Percentiles rank a stretch among this genome's conserved stretches.
Conservation (phyloP, 129 eudicot species). For the Flaveria sonorensis region DNA sequence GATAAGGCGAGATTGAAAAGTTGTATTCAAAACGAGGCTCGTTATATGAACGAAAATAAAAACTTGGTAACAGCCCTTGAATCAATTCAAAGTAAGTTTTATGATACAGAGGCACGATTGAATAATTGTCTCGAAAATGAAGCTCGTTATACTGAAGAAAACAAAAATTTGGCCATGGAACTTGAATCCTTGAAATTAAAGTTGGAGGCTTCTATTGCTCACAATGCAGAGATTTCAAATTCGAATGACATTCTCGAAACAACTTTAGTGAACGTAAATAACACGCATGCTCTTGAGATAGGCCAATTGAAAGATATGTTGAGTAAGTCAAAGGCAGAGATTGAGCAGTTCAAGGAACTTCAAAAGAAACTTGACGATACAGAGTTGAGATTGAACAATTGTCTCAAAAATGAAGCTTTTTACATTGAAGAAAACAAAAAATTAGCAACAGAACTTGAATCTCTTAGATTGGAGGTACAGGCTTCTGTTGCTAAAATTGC, state of each 20-base stretch:
- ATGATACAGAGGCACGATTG: conserved; percentile 20
- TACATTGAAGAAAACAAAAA: conserved; percentile 34
- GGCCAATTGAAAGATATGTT: conserved; percentile 27
- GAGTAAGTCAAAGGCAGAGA: conserved; percentile 30
- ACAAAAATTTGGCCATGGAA: conserved; percentile 31
- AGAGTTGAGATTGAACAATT: conserved; percentile 19
- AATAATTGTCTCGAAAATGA: conserved; percentile 36
- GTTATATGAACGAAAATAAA: conserved; percentile 43
- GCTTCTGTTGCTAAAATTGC: conserved; percentile 39
- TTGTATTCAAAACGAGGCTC: conserved; percentile 37
- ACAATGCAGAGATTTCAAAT: conserved; percentile 43
- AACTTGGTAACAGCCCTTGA: conserved; percentile 35
- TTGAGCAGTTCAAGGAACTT: conserved; percentile 23
- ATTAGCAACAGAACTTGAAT: conserved; percentile 23
- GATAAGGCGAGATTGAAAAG: conserved; percentile 10
- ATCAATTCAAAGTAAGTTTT: conserved; percentile 24
- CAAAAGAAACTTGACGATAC: conserved; percentile 27
- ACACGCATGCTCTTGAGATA: conserved; percentile 20
- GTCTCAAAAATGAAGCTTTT: conserved; percentile 18
- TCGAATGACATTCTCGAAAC: conserved; percentile 37
- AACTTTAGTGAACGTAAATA: conserved; percentile 19
- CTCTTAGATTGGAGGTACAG: conserved; percentile 50
- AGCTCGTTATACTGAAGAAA: conserved; percentile 40
- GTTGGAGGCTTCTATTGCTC: conserved; percentile 42
- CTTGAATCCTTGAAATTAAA: conserved; percentile 45